Conservation (phyloP, 441 rosid genomes). For the Pelargonium fulgidum region DNA sequence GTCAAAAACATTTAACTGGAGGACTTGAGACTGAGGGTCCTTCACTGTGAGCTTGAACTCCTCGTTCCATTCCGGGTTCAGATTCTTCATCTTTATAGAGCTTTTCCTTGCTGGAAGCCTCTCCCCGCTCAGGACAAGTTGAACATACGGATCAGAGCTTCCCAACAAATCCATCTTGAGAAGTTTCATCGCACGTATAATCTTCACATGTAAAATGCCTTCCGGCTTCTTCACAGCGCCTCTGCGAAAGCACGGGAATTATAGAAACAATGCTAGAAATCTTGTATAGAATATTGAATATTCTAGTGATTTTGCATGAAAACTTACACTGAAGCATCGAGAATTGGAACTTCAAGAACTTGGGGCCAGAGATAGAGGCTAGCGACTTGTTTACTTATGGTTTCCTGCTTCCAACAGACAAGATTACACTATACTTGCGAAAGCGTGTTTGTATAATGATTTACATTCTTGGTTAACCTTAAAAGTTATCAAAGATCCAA, state of each 20-base stretch:
- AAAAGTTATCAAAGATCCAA: not conserved
- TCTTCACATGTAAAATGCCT: slow-evolving; percentile 41
- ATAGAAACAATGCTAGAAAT: not conserved
- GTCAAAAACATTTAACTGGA: slow-evolving; percentile 38
- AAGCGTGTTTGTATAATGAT: not conserved
- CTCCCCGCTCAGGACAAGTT: slow-evolving; percentile 36
- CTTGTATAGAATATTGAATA: too few species aligned
- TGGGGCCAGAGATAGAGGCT: slow-evolving; percentile 44
- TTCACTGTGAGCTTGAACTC: slow-evolving; percentile 39
- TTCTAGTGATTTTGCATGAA: not conserved
- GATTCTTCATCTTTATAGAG: slow-evolving; percentile 34
- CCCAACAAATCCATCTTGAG: slow-evolving; percentile 45
- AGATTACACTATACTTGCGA: not conserved
- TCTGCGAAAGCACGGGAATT: slow-evolving; percentile 14
- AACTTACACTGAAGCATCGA: slow-evolving; percentile 38
- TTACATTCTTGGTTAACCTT: not conserved
- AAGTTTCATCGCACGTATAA: slow-evolving; percentile 36
- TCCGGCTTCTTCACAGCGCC: slow-evolving; percentile 37
- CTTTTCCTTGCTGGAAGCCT: slow-evolving; percentile 39
- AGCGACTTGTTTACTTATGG: slow-evolving; percentile 31
- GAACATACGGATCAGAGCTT: slow-evolving; percentile 46
- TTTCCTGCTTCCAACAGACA: slow-evolving; percentile 26
- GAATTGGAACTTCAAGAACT: slow-evolving; percentile 34
- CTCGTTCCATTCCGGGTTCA: slow-evolving; percentile 50
- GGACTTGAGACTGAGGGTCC: slow-evolving; percentile 39